Percentiles rank a stretch among this genome's conserved stretches.
Conservation (phyloP, 305 asterid genomes). For the Fraxinus greggii region DNA sequence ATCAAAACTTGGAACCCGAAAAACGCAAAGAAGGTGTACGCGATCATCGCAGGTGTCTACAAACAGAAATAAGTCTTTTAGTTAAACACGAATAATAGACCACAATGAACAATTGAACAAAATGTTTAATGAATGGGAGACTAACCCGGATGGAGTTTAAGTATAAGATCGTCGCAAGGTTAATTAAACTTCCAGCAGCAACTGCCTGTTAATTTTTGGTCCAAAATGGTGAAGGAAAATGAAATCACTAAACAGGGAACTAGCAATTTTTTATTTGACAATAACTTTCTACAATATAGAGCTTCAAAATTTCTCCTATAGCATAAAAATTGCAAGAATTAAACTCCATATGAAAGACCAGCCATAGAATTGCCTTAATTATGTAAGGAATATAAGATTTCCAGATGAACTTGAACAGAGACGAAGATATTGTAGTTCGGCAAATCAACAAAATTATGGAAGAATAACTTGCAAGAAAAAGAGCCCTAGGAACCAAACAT, state of each 20-base stretch:
- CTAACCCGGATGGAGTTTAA: conserved; percentile 70
- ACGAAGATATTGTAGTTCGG: background rate
- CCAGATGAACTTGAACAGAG: background rate
- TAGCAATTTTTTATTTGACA: background rate
- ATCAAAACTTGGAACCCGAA: conserved; percentile 79
- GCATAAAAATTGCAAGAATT: background rate
- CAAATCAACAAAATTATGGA: background rate
- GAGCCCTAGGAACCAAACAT: background rate
- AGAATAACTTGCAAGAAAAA: background rate
- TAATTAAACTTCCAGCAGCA: conserved; percentile 96
- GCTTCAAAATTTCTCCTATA: background rate
- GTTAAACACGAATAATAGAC: background rate
- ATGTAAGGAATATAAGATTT: conserved; percentile 9
- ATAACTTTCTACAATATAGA: background rate
- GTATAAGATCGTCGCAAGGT: conserved; percentile 82
- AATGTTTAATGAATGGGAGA: conserved; percentile 17
- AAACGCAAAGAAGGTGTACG: conserved; percentile 58
- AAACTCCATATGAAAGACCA: background rate
- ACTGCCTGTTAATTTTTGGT: conserved; percentile 57
- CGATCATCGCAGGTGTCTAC: conserved; percentile 75
- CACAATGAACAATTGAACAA: background rate
- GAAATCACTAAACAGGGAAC: conserved; percentile 14
- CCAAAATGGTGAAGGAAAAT: background rate
- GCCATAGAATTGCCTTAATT: background rate
- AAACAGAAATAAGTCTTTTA: conserved; percentile 18